These are phyloP conservation scores for Beauveria scarabaeidicola DNA, from an alignment of 2,329 filamentous ascomycete species.

Conservation along the genomic window DNA sequence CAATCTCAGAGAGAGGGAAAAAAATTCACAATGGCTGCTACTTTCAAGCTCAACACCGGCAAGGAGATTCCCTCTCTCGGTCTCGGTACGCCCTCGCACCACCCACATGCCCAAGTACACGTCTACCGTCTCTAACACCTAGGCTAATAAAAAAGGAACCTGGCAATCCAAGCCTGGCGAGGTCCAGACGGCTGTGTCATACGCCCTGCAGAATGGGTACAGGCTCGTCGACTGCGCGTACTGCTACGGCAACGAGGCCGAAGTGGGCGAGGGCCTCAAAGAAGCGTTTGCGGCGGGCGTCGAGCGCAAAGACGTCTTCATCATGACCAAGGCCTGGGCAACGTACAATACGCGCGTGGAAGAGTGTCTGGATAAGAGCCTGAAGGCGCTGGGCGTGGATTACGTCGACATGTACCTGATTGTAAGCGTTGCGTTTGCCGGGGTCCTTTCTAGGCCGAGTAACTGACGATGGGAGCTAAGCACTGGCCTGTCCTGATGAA, in stretches of 20 bases:
- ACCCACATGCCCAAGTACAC: background rate
- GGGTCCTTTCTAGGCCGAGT: background rate
- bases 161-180: slow-evolving; percentile 55
- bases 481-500: slow-evolving; percentile 82
- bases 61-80: slow-evolving; percentile 55
- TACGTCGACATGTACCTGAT: slow-evolving; percentile 77
- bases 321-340: slow-evolving; percentile 80
- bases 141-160: slow-evolving; percentile 38
- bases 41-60: slow-evolving; percentile 57
- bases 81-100: slow-evolving; percentile 38
- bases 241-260: slow-evolving; percentile 74
- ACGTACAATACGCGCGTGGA: slow-evolving; percentile 66
- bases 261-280: slow-evolving; percentile 70
- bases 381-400: slow-evolving; percentile 65
- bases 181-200: slow-evolving; percentile 48
- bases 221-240: slow-evolving; percentile 62
- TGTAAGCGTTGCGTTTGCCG: slow-evolving; percentile 20
- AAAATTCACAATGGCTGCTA: slow-evolving; percentile 38
- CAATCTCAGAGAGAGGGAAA: background rate
- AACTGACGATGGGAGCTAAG: slow-evolving; percentile 18
- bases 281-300: slow-evolving; percentile 62
- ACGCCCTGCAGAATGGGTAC: slow-evolving; percentile 50
- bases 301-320: slow-evolving; percentile 71
- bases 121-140: background rate
- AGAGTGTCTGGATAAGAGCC: slow-evolving; percentile 61